Conservation (phyloP, 805 yeast species). For the Hanseniaspora lachancei region DNA sequence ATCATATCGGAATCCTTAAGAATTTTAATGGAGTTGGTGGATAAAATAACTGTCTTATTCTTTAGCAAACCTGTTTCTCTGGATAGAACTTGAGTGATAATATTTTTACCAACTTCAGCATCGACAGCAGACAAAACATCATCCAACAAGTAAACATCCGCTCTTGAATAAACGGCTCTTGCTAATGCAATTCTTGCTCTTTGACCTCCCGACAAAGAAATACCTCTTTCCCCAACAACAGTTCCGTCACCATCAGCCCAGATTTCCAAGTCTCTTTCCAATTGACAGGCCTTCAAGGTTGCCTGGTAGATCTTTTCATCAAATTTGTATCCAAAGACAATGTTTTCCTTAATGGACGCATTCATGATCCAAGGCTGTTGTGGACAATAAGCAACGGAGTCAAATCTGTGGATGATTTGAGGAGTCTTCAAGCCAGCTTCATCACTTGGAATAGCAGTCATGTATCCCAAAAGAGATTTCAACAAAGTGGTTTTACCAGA, state of each 20-base stretch:
- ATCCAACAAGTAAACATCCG: constrained; percentile 48
- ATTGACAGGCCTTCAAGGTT: constrained; percentile 38
- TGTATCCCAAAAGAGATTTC: constrained; percentile 42
- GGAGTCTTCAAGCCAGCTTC: constrained; percentile 16
- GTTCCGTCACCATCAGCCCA: constrained; percentile 44
- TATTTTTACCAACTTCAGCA: constrained; percentile 50
- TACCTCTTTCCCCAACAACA: constrained; percentile 48
- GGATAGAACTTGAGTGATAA: constrained; percentile 38
- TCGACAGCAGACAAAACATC: constrained; percentile 63
- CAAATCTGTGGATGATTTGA: constrained; percentile 21
- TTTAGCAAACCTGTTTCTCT: constrained; percentile 34
- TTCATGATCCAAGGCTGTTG: constrained; percentile 47
- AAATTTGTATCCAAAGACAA: constrained; percentile 37
- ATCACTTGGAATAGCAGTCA: constrained; percentile 25
- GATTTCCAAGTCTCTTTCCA: constrained; percentile 34
- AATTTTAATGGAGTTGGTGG: constrained; percentile 47
- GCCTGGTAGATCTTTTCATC: constrained; percentile 32
- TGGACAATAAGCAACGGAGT: constrained; percentile 44
- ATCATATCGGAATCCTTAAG: constrained; percentile 48
- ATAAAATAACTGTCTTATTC: constrained; percentile 40
- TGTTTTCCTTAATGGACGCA: constrained; percentile 38
- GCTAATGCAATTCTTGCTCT: constrained; percentile 54
- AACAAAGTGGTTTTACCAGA: constrained; percentile 52
- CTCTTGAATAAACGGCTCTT: constrained; percentile 52
- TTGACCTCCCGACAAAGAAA: constrained; percentile 50